A percentile compares a stretch with the other conserved stretches of the same genome.
phyloP scores from a whole-genome alignment of 176 grass and related monocot species.

The Saccharum spontaneum region DNA sequence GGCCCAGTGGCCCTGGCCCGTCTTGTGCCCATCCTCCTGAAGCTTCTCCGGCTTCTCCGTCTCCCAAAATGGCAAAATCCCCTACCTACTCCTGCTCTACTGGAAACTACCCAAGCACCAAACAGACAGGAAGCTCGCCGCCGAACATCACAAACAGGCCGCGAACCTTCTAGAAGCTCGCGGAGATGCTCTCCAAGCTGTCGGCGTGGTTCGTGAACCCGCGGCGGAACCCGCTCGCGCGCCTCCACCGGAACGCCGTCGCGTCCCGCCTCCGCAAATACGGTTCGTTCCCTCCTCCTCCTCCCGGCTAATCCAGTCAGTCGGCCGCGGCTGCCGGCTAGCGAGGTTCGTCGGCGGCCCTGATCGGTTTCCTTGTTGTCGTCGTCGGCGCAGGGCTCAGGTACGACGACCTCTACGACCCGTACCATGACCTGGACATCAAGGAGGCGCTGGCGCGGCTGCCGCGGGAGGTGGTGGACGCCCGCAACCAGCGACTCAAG shows the following conservation, averaged over 20 bases:
- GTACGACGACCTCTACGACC: constrained; percentile 85
- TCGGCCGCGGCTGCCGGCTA: not conserved
- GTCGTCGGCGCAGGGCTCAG: constrained; percentile 40
- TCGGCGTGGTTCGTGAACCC: constrained; percentile 72
- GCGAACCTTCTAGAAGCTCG: constrained; percentile 21
- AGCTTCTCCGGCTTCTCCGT: not conserved
- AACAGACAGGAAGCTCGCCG: no score
- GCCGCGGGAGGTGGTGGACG: constrained; percentile 82
- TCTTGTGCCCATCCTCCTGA: not conserved
- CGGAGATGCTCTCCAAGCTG: constrained; percentile 33
- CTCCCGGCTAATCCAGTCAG: not conserved
- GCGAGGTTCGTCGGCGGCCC: not conserved
- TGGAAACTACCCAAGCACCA: no score
- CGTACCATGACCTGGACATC: constrained; percentile 78
- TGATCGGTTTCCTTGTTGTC: not conserved
- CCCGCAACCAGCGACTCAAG: constrained; percentile 80
- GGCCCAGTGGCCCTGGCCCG: not conserved
- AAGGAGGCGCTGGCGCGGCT: constrained; percentile 83
- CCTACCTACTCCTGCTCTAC: not conserved
- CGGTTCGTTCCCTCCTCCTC: constrained; percentile 34
- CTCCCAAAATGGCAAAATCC: no score
- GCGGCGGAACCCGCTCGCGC: constrained; percentile 66
- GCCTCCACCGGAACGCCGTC: constrained; percentile 61
- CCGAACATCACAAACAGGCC: not conserved
- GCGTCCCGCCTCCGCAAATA: constrained; percentile 75